Conservation (phyloP, 2,329 filamentous ascomycete genomes). For the Albophoma yamanashiensis region DNA sequence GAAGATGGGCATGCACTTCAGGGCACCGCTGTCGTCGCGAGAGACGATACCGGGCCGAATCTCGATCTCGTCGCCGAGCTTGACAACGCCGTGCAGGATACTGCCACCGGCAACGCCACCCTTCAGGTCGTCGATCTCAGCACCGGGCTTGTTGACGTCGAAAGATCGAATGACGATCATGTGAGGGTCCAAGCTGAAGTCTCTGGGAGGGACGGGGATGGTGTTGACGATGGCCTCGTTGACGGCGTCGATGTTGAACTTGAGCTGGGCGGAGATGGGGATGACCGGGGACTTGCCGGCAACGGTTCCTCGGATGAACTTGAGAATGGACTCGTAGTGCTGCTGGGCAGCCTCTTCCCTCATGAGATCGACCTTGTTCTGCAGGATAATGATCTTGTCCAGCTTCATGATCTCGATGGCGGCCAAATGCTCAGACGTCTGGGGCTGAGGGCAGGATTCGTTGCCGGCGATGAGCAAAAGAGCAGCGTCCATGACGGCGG, state of each 20-base stretch:
- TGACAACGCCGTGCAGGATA: conserved; percentile 92
- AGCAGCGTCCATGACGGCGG: conserved; percentile 98
- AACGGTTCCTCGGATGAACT: conserved; percentile 96
- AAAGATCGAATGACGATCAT: conserved; percentile 99
- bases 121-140: conserved; percentile 96
- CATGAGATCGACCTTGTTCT: conserved; percentile 99
- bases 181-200: conserved; percentile 86
- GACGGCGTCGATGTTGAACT: conserved; percentile 98
- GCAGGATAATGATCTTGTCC: conserved; percentile 97
- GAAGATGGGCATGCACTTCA: conserved; percentile 96
- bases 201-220: conserved; percentile 82
- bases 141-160: conserved; percentile 99
- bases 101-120: conserved; percentile 96
- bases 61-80: conserved; percentile 96
- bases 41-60: conserved; percentile 98
- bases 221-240: conserved; percentile 93
- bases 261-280: conserved; percentile 92
- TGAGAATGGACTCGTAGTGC: conserved; percentile 94
- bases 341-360: conserved; percentile 85
- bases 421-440: conserved; percentile 96
- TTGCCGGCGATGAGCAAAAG: conserved; percentile 95
- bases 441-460: conserved; percentile 94
- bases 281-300: conserved; percentile 93
- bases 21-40: conserved; percentile 84
- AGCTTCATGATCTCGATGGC: conserved; percentile 99